Base-by-base conservation (phyloP, 345 rosid genomes). In the Pugionium cornutum region DNA sequence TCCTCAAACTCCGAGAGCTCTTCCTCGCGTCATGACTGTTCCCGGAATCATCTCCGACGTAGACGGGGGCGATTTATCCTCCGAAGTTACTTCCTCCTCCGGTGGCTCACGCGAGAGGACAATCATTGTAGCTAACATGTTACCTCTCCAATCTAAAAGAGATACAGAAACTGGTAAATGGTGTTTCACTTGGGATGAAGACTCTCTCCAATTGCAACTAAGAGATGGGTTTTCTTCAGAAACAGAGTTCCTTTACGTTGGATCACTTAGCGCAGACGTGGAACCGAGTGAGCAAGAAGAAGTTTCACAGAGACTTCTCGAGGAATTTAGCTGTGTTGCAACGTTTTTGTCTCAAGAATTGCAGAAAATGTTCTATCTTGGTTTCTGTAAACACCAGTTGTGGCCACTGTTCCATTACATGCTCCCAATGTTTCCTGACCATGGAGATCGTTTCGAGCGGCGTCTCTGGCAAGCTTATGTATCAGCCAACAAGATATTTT, bases 341-440 rank as follows among this genome's bases (percentile, higher is more conserved):
- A 80, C 91, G 5, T 88, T 88, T 79, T 61, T 88, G 7, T 82
- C 88, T 0, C 76, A 29, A 4, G 96, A 88, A 45, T 64, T 88
- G 25, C 86, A 88, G 70, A 82, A 80, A 54, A 88, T 78, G 58
- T 88, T 75, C 63, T 88, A 88, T 66, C 79, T 62, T 56, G 91
- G 91, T 47, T 88, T 88, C 77, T 88, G 96, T 62, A 88, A 88
- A 60, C 88, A 86, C 46, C 87, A 84, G 51, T 56, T 88, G 43
- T 88, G 96, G 96, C 96, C 91, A 1, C 86, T 88, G 29, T 86
- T 88, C 53, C 96, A 88, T 64, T 88, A 88, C 51, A 88, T 88
- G 96, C 83, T 88, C 31, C 96, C 96, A 2, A 77, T 88, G 81
- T 88, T 87, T 68, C 85, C 89, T 26, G 96, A 88, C 75, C 86